Evolutionary conservation across 768 basidiomycete species (phyloP).

Genomic region (Lactarius deliciosus): DNA sequence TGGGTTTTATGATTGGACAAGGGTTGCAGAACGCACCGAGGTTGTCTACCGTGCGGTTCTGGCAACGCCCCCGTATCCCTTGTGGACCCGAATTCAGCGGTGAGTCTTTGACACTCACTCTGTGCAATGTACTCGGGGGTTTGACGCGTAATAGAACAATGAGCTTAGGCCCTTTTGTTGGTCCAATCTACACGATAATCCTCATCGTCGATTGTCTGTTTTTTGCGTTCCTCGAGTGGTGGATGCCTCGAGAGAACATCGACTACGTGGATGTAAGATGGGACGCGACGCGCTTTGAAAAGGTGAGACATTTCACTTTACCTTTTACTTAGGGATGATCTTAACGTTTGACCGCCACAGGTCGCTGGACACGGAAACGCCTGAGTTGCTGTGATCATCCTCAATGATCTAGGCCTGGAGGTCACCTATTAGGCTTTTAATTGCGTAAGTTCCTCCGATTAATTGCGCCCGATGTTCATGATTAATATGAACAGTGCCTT

Average conservation of each 20-base stretch:
- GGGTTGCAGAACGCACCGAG: constrained; percentile 80
- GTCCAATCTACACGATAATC: constrained; percentile 86
- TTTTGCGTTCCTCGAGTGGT: constrained; percentile 81
- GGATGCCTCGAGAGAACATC: constrained; percentile 72
- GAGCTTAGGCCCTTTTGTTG: constrained; percentile 75
- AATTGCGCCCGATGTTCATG: neutral
- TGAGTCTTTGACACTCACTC: constrained; percentile 34
- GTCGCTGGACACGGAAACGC: constrained; percentile 13
- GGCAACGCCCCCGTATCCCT: constrained; percentile 56
- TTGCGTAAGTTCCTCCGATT: neutral
- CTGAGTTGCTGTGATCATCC: constrained; percentile 1
- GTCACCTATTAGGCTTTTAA: neutral
- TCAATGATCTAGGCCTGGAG: neutral
- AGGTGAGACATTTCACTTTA: constrained; percentile 33
- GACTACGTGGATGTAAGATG: constrained; percentile 72
- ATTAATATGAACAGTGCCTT: neutral
- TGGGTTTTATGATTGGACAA: constrained; percentile 84
- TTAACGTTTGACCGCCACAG: constrained; percentile 2
- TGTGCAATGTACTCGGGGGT: neutral
- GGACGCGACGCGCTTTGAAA: constrained; percentile 42
- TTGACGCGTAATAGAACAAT: constrained; percentile 55
- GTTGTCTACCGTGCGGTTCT: constrained; percentile 74
- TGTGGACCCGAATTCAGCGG: constrained; percentile 80
- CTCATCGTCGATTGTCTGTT: constrained; percentile 88
- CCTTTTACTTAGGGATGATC: too few species aligned